These are phyloP conservation scores for Sarocladium strictum DNA, from an alignment of 2,329 filamentous ascomycete species.

Conservation along the genomic window DNA sequence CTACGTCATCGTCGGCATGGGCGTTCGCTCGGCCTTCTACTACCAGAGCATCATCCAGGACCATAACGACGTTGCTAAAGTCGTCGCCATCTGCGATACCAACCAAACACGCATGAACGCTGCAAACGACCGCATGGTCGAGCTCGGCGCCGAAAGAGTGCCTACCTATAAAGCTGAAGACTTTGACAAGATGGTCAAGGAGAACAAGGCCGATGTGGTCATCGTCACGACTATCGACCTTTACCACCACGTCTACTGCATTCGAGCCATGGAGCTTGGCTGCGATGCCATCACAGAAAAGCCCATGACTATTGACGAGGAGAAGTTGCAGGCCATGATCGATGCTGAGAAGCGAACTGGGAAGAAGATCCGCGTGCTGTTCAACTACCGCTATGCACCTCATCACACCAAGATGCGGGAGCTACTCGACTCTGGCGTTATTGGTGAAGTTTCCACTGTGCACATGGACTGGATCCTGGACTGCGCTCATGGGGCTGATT, in stretches of 20 bases:
- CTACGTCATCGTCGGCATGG: conserved; percentile 36
- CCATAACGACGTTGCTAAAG: conserved; percentile 28
- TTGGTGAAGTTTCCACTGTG: conserved; percentile 38
- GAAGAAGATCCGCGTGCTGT: conserved; percentile 37
- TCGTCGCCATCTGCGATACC: conserved; percentile 39
- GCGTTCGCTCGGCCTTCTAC: conserved; percentile 38
- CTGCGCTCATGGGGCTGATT: conserved; percentile 42
- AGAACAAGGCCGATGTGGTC: conserved; percentile 38
- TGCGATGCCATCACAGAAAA: conserved; percentile 46
- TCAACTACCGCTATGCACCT: conserved; percentile 47
- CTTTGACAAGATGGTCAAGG: conserved; percentile 40
- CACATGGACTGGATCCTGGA: conserved; percentile 47
- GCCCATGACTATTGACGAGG: conserved; percentile 44
- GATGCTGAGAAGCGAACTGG: conserved; percentile 38
- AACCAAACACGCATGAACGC: conserved; percentile 39
- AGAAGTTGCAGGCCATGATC: conserved; percentile 36
- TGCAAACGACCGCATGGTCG: conserved; percentile 30
- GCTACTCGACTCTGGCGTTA: conserved; percentile 35
- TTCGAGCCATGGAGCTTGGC: conserved; percentile 39
- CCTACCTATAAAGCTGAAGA: conserved; percentile 37
- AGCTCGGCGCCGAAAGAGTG: conserved; percentile 26
- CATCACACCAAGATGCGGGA: conserved; percentile 45
- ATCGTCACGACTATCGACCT: conserved; percentile 45
- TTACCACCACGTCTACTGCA: conserved; percentile 40
- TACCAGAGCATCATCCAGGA: conserved; percentile 36